These are phyloP conservation scores for Paramyrothecium roridum DNA, from an alignment of 2,329 filamentous ascomycete species.

Conservation along the genomic window DNA sequence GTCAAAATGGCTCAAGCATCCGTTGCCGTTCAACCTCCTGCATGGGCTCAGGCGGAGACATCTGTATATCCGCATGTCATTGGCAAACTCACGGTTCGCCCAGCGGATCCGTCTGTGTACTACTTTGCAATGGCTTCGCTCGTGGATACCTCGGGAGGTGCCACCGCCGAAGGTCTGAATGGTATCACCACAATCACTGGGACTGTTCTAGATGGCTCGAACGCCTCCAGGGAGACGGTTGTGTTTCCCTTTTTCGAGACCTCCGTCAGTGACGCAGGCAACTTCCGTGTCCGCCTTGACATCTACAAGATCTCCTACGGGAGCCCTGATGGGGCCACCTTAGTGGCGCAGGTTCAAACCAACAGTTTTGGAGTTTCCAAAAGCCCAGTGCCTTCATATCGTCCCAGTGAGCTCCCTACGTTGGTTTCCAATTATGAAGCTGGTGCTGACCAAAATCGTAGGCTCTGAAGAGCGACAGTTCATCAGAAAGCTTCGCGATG, in stretches of 20 bases:
- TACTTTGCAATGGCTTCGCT: constrained; percentile 24
- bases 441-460: neutral
- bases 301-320: constrained; percentile 17
- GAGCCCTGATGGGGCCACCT: constrained; percentile 5
- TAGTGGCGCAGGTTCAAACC: constrained; percentile 13
- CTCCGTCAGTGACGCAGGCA: constrained; percentile 14
- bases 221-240: constrained; percentile 6
- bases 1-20: constrained; percentile 7
- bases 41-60: constrained; percentile 8
- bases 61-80: constrained; percentile 18
- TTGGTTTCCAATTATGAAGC: neutral
- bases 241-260: constrained; percentile 22
- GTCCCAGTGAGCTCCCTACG: constrained; percentile 1
- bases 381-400: constrained; percentile 4
- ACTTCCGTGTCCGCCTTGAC: constrained; percentile 23
- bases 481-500: neutral
- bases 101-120: constrained; percentile 5
- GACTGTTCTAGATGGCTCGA: constrained; percentile 2
- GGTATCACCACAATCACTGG: constrained; percentile 15
- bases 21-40: constrained; percentile 21
- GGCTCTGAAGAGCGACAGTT: neutral
- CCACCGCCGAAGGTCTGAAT: constrained; percentile 11
- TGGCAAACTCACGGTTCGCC: constrained; percentile 9
- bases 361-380: constrained; percentile 10
- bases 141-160: constrained; percentile 10